Evolutionary conservation across 2,329 filamentous ascomycete species (phyloP), one percentile per base, ranked within the genome.

Genomic region (Dendrostoma leiphaemia): DNA sequence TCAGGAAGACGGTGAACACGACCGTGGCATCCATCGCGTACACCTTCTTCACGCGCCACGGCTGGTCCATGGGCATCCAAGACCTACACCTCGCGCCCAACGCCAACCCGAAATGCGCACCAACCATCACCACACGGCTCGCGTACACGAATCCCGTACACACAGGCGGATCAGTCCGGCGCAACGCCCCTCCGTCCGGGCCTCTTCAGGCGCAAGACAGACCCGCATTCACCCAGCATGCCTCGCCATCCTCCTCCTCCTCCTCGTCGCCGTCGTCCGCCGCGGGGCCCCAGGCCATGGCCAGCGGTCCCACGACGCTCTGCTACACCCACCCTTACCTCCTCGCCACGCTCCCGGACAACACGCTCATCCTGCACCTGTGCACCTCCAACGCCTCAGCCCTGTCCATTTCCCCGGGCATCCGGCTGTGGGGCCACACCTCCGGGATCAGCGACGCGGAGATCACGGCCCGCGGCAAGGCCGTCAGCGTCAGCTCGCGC

Each of bases 1-100:
- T 97, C 34, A 84, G 91, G n/a, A 81, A 78, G 24, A 83, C 83
- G 13, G 67, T 81, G 0, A 73, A 75, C 3, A 82, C 81, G 10
- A 82, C 90, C 17, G 81, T 91, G n/a, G 88, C 90, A 2, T 91
- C 90, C 0, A 89, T 97, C 56, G 92, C 90, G 1, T 97, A 96
- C 67, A 89, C 90, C 0, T 84, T 95, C 60, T 85, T 88, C 15
- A 88, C 89, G 2, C 77, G 86, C 3, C 85, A 84, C 40, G 91
- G 91, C 26, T 97, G 92, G 90, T 91, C 89, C 7, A 81, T 96
- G 15, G 92, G 91, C 2, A 83, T 97, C n/a, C 93, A 97, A 68
- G 93, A 97, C 68, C 75, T 97, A 40, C 85, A 88, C 54, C 79
- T 96, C 40, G 70, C 65, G 1, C 35, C 44, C 4, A 41, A 31